A percentile compares a stretch with the other conserved stretches of the same genome.
phyloP scores from a whole-genome alignment of 352 stramenopile genomes.

The Pythium aquatile region DNA sequence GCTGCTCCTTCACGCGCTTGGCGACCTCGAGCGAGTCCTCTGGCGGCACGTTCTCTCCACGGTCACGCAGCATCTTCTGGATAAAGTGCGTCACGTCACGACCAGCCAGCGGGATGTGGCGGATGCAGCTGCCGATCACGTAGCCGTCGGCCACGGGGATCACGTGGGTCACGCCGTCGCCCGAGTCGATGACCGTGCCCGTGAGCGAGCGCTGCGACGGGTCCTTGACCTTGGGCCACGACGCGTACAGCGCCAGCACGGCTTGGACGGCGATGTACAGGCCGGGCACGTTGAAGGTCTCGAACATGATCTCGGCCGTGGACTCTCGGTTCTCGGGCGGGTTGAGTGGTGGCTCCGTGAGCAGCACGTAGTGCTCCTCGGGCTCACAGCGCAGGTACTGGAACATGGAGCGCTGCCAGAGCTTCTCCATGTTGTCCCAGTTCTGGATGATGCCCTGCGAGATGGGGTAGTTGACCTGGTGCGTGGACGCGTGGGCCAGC shows the following conservation, averaged over 20 bases:
- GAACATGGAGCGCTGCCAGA: constrained; percentile 93
- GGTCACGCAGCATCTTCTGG: constrained; percentile 91
- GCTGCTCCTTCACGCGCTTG: constrained; percentile 92
- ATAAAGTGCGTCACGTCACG: constrained; percentile 96
- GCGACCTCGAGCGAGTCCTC: constrained; percentile 92
- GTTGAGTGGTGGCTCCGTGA: constrained; percentile 93
- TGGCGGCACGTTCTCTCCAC: constrained; percentile 88
- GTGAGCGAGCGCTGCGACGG: constrained; percentile 88
- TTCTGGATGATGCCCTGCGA: constrained; percentile 91
- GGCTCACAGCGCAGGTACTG: constrained; percentile 93
- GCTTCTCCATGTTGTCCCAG: constrained; percentile 95
- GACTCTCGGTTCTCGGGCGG: constrained; percentile 95
- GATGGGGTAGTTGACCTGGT: constrained; percentile 92
- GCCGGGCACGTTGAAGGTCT: constrained; percentile 95
- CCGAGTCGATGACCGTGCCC: constrained; percentile 93
- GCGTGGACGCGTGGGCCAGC: constrained; percentile 84
- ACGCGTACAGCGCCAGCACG: constrained; percentile 93
- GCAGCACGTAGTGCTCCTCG: constrained; percentile 91
- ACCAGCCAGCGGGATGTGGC: constrained; percentile 93
- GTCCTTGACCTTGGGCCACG: constrained; percentile 91
- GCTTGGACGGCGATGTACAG: constrained; percentile 96
- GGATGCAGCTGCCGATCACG: constrained; percentile 95
- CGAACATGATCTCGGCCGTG: constrained; percentile 96
- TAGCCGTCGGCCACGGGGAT: constrained; percentile 95
- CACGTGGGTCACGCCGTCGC: constrained; percentile 93